Conservation (phyloP, 306 rosid species). For the Citrullus colocynthis region DNA sequence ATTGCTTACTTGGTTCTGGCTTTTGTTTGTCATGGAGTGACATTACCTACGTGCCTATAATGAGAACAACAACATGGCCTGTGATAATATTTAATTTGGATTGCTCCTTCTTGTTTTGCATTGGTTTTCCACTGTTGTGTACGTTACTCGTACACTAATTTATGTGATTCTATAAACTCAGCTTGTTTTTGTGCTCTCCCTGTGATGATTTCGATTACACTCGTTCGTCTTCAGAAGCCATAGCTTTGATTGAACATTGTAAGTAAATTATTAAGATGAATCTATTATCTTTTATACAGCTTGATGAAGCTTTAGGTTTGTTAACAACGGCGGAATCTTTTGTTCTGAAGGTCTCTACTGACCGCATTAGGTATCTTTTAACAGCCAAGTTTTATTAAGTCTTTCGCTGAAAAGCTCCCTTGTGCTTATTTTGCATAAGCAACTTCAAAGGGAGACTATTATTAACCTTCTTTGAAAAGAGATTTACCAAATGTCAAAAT, state of each 20-base stretch:
- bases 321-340: not conserved
- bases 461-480: not conserved
- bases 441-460: not conserved
- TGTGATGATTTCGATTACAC: constrained; percentile 24
- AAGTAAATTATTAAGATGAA: constrained; percentile 1
- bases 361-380: not conserved
- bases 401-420: not conserved
- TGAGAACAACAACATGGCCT: constrained; percentile 14
- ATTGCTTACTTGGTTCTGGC: constrained; percentile 60
- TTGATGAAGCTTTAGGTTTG: not conserved
- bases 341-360: not conserved
- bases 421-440: not conserved
- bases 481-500: too few species aligned
- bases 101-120: constrained; percentile 19
- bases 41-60: constrained; percentile 61
- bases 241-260: not conserved
- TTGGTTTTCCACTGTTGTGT: constrained; percentile 13
- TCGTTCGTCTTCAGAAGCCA: not conserved
- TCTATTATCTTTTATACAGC: not conserved
- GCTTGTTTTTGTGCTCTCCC: constrained; percentile 24
- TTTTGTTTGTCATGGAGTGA: constrained; percentile 80
- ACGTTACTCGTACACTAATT: constrained; percentile 20
- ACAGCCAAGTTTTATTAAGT: not conserved
- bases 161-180: constrained; percentile 21
- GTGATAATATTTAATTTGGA: not conserved